phyloP scores from a whole-genome alignment of 805 yeast genomes.

The Hanseniaspora vineae region DNA sequence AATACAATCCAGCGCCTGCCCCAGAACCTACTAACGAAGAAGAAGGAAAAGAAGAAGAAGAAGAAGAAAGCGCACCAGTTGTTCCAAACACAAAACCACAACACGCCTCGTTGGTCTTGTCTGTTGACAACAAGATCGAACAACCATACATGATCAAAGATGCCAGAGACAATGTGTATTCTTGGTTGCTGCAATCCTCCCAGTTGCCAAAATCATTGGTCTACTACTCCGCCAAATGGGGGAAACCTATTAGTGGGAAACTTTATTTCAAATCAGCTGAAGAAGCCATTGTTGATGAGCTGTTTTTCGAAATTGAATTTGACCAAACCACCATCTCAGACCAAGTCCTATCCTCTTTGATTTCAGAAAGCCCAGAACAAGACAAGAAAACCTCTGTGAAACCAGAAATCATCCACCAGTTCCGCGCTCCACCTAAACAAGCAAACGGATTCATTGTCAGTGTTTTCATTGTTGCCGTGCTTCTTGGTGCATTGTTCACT shows the following conservation, averaged over 20 bases:
- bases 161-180: neutral
- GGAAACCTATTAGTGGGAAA: constrained; percentile 5
- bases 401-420: constrained; percentile 54
- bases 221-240: constrained; percentile 10
- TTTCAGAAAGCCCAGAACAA: constrained; percentile 8
- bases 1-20: neutral
- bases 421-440: constrained; percentile 40
- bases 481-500: constrained; percentile 29
- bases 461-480: constrained; percentile 32
- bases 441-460: constrained; percentile 40
- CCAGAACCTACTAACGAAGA: neutral
- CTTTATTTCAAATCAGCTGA: constrained; percentile 9
- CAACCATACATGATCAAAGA: constrained; percentile 1
- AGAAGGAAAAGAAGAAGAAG: too few relatives aligned
- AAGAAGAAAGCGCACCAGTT: neutral
- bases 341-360: constrained; percentile 4
- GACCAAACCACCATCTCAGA: constrained; percentile 12
- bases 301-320: constrained; percentile 9
- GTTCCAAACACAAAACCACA: neutral
- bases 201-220: constrained; percentile 14
- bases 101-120: constrained; percentile 1
- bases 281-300: constrained; percentile 9
- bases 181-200: constrained; percentile 5
- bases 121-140: constrained; percentile 1
- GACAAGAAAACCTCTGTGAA: constrained; percentile 28